Conservation (phyloP, 2,329 filamentous ascomycete genomes). For the Phyllosticta paracitricarpa region DNA sequence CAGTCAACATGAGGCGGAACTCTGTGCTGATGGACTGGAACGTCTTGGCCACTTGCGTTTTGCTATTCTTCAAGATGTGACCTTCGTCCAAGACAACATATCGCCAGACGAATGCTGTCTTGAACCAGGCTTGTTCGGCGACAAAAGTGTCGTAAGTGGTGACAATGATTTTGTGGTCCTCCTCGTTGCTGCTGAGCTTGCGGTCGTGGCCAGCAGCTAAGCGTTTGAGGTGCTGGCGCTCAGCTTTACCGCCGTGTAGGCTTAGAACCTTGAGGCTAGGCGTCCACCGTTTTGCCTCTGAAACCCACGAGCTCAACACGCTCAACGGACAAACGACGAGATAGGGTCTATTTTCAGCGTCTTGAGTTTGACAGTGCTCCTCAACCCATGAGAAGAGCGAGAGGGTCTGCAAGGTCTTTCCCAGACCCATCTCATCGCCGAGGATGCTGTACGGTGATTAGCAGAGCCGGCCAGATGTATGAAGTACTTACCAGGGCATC, state of each 20-base stretch:
- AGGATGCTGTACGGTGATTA: constrained; percentile 52
- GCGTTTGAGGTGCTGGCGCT: constrained; percentile 62
- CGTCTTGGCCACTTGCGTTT: constrained; percentile 32
- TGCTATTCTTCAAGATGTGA: constrained; percentile 92
- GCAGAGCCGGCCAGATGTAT: neutral
- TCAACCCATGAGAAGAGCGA: constrained; percentile 94
- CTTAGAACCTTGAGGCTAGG: constrained; percentile 76
- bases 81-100: constrained; percentile 99
- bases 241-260: constrained; percentile 83
- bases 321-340: constrained; percentile 93
- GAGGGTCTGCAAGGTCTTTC: constrained; percentile 98
- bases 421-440: constrained; percentile 98
- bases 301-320: constrained; percentile 95
- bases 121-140: constrained; percentile 85
- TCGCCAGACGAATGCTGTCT: constrained; percentile 92
- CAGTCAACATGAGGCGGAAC: constrained; percentile 42
- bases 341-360: constrained; percentile 70
- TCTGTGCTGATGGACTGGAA: constrained; percentile 37
- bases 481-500: constrained; percentile 63
- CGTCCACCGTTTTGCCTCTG: constrained; percentile 97
- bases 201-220: constrained; percentile 37
- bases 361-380: constrained; percentile 60
- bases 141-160: constrained; percentile 99
- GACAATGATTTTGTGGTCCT: constrained; percentile 52
- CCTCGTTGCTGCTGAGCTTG: constrained; percentile 33